These are phyloP conservation scores for Colletotrichum sp. DNA, from an alignment of 2,329 filamentous ascomycete species.

Conservation along the genomic window DNA sequence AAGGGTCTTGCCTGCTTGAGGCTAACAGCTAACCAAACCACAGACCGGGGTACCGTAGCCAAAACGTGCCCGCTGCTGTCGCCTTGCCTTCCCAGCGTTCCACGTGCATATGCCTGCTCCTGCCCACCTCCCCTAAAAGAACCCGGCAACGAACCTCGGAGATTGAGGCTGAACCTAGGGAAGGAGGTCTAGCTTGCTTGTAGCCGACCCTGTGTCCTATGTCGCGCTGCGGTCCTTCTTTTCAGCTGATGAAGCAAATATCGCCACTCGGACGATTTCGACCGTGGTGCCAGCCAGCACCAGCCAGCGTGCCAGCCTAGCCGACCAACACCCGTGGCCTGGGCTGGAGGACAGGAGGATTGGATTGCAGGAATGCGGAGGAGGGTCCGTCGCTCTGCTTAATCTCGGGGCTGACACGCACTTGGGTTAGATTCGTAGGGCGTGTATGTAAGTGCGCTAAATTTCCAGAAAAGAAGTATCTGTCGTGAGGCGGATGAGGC, in stretches of 20 bases:
- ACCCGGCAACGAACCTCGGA: neutral
- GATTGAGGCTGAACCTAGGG: neutral
- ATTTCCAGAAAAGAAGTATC: too few species aligned
- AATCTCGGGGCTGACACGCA: neutral
- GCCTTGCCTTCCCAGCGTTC: neutral
- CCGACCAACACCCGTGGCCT: neutral
- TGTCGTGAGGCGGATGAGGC: neutral
- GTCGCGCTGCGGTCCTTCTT: neutral
- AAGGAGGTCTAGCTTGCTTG: neutral
- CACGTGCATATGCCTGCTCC: neutral
- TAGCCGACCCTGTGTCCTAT: neutral
- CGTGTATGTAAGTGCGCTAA: neutral
- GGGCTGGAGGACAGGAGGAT: neutral
- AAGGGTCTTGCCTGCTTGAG: neutral
- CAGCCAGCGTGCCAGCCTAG: neutral
- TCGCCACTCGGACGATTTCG: neutral
- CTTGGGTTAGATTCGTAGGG: neutral
- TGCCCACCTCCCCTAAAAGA: neutral
- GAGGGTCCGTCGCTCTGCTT: neutral
- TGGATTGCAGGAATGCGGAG: neutral
- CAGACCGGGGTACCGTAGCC: neutral
- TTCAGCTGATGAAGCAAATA: neutral
- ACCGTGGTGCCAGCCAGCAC: neutral
- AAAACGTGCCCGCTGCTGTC: neutral
- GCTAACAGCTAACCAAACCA: neutral